Base-by-base conservation (phyloP, 1,139 yeast genomes). In the Arxiozyma slooffiae region DNA sequence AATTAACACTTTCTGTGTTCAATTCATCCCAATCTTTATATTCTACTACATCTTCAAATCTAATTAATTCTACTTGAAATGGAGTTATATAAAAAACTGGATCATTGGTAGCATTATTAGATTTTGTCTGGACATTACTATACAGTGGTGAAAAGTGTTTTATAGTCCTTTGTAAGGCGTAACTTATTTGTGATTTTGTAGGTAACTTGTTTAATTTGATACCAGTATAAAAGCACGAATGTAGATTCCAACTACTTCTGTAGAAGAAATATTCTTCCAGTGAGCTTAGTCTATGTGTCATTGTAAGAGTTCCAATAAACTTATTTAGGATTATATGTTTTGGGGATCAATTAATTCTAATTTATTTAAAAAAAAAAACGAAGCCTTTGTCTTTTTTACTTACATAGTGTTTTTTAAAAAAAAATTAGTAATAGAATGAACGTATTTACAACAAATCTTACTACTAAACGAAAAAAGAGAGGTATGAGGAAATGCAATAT, bases 151-250 rank as follows among this genome's bases (percentile, higher is more conserved):
- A 57, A 23, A 48, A 52, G n/a, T 51, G 41, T 5, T 47, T 30
- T 2, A 63, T 54, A 1, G 54, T 46, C 9, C 50, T 34, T 17
- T 46, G 50, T 24, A 63, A 46, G 7, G 60, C 57, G 4, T 38
- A 11, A 8, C 23, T 17, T 26, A 62, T 17, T 40, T 50, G 50
- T 5, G 30, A 22, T 23, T 45, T 48, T 3, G 44, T 47, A 6
- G 65, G 64, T 6, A 58, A 36, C 21, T 53, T 34, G 50, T 60
- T 58, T 39, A 64, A 50, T 41, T 53, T 50, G 9, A 63, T 43
- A 1, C 58, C 61, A 0, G 61, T 43, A 34, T 49, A 56, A 46
- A 64, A 58, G 46, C 64, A 60, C 7, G 67, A 57, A 50, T 60
- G 63, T 17, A 62, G 41, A 18, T 56, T 53, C 42, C 57, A 47